Base-by-base conservation (phyloP, 1,139 yeast genomes). In the Meyerozyma carpophila region DNA sequence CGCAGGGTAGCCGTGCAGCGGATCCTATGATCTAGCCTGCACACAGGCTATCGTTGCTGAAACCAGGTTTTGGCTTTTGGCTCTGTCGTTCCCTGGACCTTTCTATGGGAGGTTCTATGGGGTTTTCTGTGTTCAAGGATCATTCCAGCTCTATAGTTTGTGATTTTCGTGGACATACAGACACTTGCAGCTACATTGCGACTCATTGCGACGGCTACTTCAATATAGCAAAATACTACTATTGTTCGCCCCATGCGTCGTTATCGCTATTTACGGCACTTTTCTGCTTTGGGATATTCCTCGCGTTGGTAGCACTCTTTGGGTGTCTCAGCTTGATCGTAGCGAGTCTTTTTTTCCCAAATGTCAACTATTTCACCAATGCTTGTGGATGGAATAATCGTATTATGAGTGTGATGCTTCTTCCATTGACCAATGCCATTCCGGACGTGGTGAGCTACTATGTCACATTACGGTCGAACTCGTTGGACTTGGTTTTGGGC, bases 391-490 rank as follows among this genome's bases (percentile, higher is more conserved):
- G 68, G n/a, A 65, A 61, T 44, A 61, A 61, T 40, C 65, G 65
- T 42, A 54, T 68, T 28, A 47, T 70, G 34, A 63, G 70, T 44
- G 68, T 66, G 44, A 57, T 70, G 4, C 51, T 72, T 13, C 62
- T 71, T 6, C 77, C 77, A 1, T 52, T 69, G 26, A 58, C 70
- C 16, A 72, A 72, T 49, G 65, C 73, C 4, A 53, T 65, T 24
- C 75, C 75, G 11, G 77, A 72, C 52, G 54, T 72, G 26, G 51
- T 70, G 37, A 68, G 64, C 47, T 70, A 69, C 52, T 61, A 65
- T 41, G 58, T 65, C 28, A 62, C 70, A 5, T 53, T 72, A 14
- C 50, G 55, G 20, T 52, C 63, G 4, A 58, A 62, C 14, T 62
- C 71, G 3, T 53, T 64, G 1, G 70, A 70, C 44, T 53, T 72